Evolutionary conservation across 2,329 filamentous ascomycete species (phyloP), one percentile per base, ranked within the genome.

Genomic region (Dryadomyces quercus-mongolicae): DNA sequence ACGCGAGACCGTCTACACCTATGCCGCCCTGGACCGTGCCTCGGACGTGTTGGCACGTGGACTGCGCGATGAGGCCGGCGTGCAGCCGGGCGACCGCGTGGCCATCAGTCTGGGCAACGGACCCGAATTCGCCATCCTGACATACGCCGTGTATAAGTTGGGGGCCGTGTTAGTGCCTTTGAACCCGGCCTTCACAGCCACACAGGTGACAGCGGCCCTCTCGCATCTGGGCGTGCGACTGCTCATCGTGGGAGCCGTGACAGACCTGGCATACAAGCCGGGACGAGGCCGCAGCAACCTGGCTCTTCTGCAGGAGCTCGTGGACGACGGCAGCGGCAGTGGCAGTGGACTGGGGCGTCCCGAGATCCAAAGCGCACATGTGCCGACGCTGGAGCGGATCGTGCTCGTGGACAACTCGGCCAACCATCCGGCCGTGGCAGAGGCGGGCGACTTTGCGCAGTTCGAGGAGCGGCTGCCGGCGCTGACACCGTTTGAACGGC

Each of bases 121-220:
- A 45, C 73, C 85, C 61, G 90, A 95, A 67, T 92, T 88, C 66
- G 88, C 88, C 3, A 84, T 85, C 51, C 77, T 93, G 20, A 92
- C 86, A 6, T 97, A 97, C 69, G 91, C 91, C 1, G 68, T 93
- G 54, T 95, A 92, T 74, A 97, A 97, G 69, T 77, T 97, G 10
- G 93, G 93, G n/a, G 92, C 88, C 22, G 81, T 97, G 51, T 74
- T 97, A 58, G 91, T 95, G n/a, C 93, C 92, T 0, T 71, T 97
- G 22, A 97, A 98, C 66, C 92, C 91, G 20, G 85, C 82, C 1
- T 97, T 97, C 74, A 95, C 89, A 61, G 75, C 81, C 3, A 68
- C 73, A 5, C 93, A 97, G 71, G 82, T 97, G 9, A 74, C 81
- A 5, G 79, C 88, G 2, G 92, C 91, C 0, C 73, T 97, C 31